Base-by-base conservation (phyloP, 2,329 filamentous ascomycete species). In the Pseudocercospora macadamiae region DNA sequence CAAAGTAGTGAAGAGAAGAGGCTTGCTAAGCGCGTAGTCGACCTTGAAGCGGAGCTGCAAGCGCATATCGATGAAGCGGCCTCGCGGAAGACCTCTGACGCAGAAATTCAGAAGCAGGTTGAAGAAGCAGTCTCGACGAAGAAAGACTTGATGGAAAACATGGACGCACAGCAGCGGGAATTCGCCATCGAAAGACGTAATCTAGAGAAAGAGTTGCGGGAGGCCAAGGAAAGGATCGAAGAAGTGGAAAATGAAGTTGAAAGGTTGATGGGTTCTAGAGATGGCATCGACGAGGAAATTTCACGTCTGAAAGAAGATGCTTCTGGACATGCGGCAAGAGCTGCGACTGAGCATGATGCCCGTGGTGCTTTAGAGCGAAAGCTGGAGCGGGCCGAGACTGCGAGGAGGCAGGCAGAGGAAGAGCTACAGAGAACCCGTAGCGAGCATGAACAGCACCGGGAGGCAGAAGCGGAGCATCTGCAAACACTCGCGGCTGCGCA, bases 161-260 rank as follows among this genome's bases (percentile, higher is more conserved):
- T 99, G 78, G 92, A 97, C 71, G 89, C 93, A 10, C 85, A 96
- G 64, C 91, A 97, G 74, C 86, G 86, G 23, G 95, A 97, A 70
- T 97, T 96, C 66, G 82, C 89, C 32, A 86, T 88, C 51, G 93
- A 97, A 74, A 86, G 95, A 36, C 91, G 89, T 69, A 89, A 87
- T 8, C 80, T 97, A 0, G 90, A 96, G 66, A 82, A 85, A 14
- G 93, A 97, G 71, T 87, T 95, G 57, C 88, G 87, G 66, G 83
- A 84, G 12, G 83, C 93, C 57, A 93, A 89, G 70, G 81, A 87
- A 54, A 89, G 88, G 53, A 80, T 95, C 0, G 95, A 97, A 71
- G 91, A 97, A 66, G 83, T 89, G 4, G 95, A 99, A 75, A 93
- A 97, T 68, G 93, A 96, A 70, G 85, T 97, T 52, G 93, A 97